phyloP scores from a whole-genome alignment of 2,329 filamentous ascomycete species.

The Ophiostoma triangulosporum region DNA sequence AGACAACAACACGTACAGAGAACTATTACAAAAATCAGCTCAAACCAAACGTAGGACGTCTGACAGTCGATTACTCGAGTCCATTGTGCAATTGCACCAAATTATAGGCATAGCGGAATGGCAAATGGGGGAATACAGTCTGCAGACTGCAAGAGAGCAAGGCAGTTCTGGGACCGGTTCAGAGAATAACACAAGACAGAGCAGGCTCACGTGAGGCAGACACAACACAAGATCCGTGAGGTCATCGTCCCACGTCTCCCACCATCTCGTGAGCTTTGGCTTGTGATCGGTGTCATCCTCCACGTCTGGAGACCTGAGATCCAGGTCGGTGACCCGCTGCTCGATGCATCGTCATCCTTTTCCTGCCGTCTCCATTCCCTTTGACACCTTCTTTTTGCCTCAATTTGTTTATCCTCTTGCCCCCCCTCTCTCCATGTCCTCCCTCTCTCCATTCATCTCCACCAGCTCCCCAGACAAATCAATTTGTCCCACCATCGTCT shows the following conservation, averaged over 20 bases:
- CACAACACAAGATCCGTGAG: too few relatives aligned
- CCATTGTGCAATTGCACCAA: background rate
- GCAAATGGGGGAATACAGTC: background rate
- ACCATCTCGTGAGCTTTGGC: too few relatives aligned
- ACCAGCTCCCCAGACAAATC: background rate
- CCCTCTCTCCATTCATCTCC: background rate
- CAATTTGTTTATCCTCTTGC: background rate
- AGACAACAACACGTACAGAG: background rate
- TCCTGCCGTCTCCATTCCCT: background rate
- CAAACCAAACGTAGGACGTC: background rate
- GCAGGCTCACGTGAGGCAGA: too few relatives aligned
- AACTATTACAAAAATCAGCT: background rate
- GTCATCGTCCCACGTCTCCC: too few relatives aligned
- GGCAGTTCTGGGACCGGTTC: background rate
- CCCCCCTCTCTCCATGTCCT: background rate
- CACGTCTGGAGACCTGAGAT: too few relatives aligned
- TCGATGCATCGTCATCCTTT: background rate
- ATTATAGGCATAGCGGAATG: background rate
- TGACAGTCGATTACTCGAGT: conserved; percentile 2
- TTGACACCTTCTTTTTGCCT: background rate
- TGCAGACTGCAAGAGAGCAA: background rate
- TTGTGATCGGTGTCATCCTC: too few relatives aligned
- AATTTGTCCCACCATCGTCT: background rate
- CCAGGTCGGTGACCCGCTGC: too few relatives aligned
- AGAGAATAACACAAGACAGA: too few relatives aligned